These are phyloP conservation scores for Mycena amicta DNA, from an alignment of 768 basidiomycete species.

Conservation along the genomic window DNA sequence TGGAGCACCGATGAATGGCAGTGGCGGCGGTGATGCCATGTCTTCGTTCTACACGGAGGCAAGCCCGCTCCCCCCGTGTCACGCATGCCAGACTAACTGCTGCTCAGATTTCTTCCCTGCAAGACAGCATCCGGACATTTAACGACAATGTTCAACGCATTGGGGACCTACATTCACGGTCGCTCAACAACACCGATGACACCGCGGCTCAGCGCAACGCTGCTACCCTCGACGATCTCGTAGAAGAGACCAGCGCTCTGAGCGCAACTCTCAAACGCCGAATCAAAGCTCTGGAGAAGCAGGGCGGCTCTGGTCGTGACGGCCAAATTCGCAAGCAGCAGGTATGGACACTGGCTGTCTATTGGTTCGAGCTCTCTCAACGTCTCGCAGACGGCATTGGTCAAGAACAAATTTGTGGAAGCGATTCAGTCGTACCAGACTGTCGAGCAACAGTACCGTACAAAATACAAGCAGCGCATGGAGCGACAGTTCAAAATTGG, in stretches of 20 bases:
- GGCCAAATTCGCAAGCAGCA: slow-evolving; percentile 79
- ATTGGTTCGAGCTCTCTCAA: background rate
- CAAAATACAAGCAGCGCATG: slow-evolving; percentile 78
- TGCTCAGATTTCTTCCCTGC: slow-evolving; percentile 69
- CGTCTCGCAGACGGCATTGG: slow-evolving; percentile 51
- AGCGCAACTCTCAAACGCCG: slow-evolving; percentile 70
- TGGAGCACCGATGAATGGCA: slow-evolving; percentile 33
- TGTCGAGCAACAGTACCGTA: slow-evolving; percentile 79
- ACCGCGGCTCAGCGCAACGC: slow-evolving; percentile 59
- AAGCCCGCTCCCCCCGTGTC: slow-evolving; percentile 19
- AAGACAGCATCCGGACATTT: slow-evolving; percentile 69
- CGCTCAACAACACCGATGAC: slow-evolving; percentile 78
- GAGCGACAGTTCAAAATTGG: slow-evolving; percentile 89
- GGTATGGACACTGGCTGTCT: slow-evolving; percentile 38
- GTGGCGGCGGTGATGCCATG: slow-evolving; percentile 58
- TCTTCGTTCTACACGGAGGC: slow-evolving; percentile 76
- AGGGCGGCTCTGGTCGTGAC: slow-evolving; percentile 66
- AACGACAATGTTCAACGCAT: slow-evolving; percentile 71
- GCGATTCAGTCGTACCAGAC: slow-evolving; percentile 84
- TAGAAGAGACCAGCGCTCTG: slow-evolving; percentile 71
- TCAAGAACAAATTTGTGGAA: slow-evolving; percentile 81
- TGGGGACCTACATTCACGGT: slow-evolving; percentile 71
- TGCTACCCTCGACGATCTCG: slow-evolving; percentile 66
- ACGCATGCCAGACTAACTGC: slow-evolving; percentile 1
- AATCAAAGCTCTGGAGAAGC: slow-evolving; percentile 70